Evolutionary conservation across 805 yeast genomes (phyloP).

Genomic region (Lachancea nothofagi): DNA sequence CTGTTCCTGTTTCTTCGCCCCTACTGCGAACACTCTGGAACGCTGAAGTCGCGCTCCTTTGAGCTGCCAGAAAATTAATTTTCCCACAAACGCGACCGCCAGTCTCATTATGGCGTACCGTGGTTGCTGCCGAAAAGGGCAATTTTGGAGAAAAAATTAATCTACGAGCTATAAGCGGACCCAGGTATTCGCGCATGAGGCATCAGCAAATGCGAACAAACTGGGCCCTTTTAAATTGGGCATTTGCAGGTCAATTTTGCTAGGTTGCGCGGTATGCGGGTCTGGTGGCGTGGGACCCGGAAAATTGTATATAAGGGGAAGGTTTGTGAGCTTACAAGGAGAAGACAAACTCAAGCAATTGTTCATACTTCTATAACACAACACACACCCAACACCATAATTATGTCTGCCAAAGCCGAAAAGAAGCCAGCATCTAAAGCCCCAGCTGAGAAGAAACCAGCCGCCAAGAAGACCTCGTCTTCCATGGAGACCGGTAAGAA

Average conservation of each 20-base stretch:
- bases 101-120: slow-evolving; percentile 24
- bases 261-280: background rate
- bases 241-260: background rate
- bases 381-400: no score
- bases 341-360: no score
- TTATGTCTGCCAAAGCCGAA: slow-evolving; percentile 25
- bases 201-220: slow-evolving; percentile 2
- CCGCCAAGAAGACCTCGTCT: slow-evolving; percentile 86
- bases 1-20: slow-evolving; percentile 19
- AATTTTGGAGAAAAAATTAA: slow-evolving; percentile 12
- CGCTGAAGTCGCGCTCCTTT: slow-evolving; percentile 18
- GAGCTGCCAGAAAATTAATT: slow-evolving; percentile 18
- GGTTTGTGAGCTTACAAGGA: background rate
- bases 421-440: slow-evolving; percentile 79
- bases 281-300: background rate
- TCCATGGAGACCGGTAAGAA: slow-evolving; percentile 75
- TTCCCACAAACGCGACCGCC: slow-evolving; percentile 14
- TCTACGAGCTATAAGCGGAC: slow-evolving; percentile 10
- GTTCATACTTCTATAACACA: no score
- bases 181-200: slow-evolving; percentile 10
- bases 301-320: slow-evolving; percentile 5
- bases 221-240: slow-evolving; percentile 6
- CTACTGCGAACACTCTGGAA: slow-evolving; percentile 29
- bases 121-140: slow-evolving; percentile 22
- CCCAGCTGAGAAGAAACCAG: slow-evolving; percentile 94